Evolutionary conservation across 1,139 yeast species (phyloP), one percentile per base, ranked within the genome.

Genomic region (Pichia sp.): DNA sequence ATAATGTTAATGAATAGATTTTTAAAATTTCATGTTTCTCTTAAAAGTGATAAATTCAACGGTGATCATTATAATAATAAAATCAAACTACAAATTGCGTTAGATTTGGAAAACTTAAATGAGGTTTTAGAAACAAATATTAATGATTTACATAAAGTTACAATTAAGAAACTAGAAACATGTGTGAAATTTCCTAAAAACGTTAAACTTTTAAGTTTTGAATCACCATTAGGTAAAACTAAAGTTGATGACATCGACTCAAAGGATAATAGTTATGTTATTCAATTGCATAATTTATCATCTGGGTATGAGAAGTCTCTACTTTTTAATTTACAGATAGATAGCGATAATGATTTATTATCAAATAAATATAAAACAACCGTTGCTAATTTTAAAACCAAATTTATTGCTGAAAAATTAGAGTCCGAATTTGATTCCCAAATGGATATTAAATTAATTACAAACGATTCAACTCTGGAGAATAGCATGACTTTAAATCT

Each of bases 51-150:
- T 13, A 13, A 22, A 13, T 4, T 4, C 4, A 35, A 23, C 20
- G 23, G 23, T 23, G n/a, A 11, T 10, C 26, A 27, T 16, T 40
- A 29, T 20, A 38, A 23, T 31, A 40, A 38, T 11, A 35, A 41
- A 24, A 33, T 51, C 14, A 41, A 47, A n/a, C 48, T 56, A 11
- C 33, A 35, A 7, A 27, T 54, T 28, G 53, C 47, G 1, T 23
- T 50, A 14, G 59, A 56, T 39, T 50, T 54, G 31, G 50, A 51
- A 7, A 41, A 43, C 19, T 35, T 56, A 6, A 31, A 41, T 9
- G 35, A 35, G 1, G 19, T 31, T 5, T 9, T 57, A 10, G 19
- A 14, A 4, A 18, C 19, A 1, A 32, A 52, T 10, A 24, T 58
- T 2, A 23, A 37, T 2, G 23, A 40, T 2, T 43, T 52, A 18